phyloP scores from a whole-genome alignment of 306 rosid species.

The Echinosophora koreensis region DNA sequence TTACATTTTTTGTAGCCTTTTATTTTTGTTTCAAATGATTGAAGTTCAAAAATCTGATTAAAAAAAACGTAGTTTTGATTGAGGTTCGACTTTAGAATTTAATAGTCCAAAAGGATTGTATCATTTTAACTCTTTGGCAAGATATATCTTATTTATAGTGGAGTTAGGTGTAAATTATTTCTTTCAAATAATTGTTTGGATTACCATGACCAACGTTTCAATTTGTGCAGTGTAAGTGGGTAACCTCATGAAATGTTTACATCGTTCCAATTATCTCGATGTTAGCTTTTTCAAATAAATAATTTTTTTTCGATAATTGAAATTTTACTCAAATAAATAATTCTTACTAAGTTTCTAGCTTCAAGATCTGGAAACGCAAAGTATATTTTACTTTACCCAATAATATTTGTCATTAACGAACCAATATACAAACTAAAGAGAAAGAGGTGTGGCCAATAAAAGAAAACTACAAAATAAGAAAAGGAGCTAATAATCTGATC shows the following conservation, averaged over 20 bases:
- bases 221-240: neutral
- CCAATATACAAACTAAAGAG: neutral
- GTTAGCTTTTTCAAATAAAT: neutral
- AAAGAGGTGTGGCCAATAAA: neutral
- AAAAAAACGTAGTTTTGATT: no score
- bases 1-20: no score
- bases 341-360: neutral
- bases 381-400: no score
- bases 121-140: neutral
- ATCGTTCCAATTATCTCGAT: neutral
- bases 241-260: neutral
- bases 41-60: no score
- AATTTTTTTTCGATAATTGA: no score
- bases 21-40: neutral
- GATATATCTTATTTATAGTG: neutral
- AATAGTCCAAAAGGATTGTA: neutral
- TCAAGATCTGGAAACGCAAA: neutral
- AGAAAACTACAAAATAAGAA: neutral
- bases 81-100: no score
- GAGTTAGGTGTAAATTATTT: neutral
- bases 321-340: neutral
- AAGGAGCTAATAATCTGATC: constrained; percentile 12
- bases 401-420: no score
- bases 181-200: neutral
- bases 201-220: neutral